phyloP scores from a whole-genome alignment of 2,329 filamentous ascomycete genomes.

The Curvularia sp. region DNA sequence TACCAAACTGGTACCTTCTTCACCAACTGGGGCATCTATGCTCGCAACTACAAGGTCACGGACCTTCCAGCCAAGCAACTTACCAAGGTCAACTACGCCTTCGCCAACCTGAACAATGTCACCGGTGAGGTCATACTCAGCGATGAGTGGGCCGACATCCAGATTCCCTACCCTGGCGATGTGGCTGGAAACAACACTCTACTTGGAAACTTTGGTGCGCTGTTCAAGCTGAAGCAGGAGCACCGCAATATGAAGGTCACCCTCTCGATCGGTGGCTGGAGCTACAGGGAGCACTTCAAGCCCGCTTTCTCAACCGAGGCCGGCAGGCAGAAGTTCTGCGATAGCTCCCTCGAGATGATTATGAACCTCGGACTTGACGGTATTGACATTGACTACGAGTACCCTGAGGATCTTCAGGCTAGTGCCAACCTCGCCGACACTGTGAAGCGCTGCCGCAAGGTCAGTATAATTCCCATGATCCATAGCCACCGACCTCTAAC shows the following conservation, averaged over 20 bases:
- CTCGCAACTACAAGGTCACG: constrained; percentile 79
- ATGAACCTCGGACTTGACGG: constrained; percentile 75
- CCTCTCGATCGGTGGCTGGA: constrained; percentile 83
- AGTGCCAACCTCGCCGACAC: constrained; percentile 49
- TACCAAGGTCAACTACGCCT: constrained; percentile 88
- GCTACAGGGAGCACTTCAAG: constrained; percentile 78
- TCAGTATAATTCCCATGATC: constrained; percentile 27
- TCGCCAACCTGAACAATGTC: constrained; percentile 82
- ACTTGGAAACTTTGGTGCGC: constrained; percentile 79
- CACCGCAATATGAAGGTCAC: constrained; percentile 79
- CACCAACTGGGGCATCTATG: constrained; percentile 83
- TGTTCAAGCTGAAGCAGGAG: constrained; percentile 77
- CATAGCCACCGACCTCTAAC: neutral
- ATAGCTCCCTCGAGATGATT: constrained; percentile 74
- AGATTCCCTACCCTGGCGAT: constrained; percentile 73
- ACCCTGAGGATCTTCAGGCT: constrained; percentile 50
- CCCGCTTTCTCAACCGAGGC: constrained; percentile 67
- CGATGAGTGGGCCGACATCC: constrained; percentile 43
- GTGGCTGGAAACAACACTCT: constrained; percentile 69
- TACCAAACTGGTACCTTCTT: constrained; percentile 74
- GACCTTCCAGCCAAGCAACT: constrained; percentile 81
- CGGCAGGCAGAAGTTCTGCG: constrained; percentile 70
- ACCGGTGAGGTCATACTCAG: constrained; percentile 68
- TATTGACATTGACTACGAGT: constrained; percentile 57
- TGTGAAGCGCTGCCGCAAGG: constrained; percentile 44